Percentiles rank a stretch among this genome's conserved stretches.
Evolutionary conservation across 2,329 filamentous ascomycete genomes (phyloP).

Genomic region (Teratosphaeria viscida): DNA sequence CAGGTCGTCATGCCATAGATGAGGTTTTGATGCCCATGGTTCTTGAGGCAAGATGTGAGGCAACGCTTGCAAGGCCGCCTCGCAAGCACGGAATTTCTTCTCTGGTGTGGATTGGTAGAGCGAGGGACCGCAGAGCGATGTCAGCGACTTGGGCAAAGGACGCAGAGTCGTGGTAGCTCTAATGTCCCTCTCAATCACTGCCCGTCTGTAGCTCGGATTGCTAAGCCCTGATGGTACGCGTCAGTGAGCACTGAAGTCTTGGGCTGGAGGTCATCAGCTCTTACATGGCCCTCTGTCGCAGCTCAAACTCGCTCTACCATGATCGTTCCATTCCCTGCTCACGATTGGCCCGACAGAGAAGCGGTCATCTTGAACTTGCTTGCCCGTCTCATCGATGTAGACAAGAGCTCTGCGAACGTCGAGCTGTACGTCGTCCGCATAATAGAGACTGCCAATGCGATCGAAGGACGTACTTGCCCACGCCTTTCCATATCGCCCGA

Average conservation of each 20-base stretch:
- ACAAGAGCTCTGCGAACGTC: slow-evolving; percentile 5
- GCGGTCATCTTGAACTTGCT: slow-evolving; percentile 11
- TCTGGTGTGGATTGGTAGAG: slow-evolving; percentile 26
- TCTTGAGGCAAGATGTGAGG: slow-evolving; percentile 4
- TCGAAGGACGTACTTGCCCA: slow-evolving; percentile 19
- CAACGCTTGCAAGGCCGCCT: slow-evolving; percentile 14
- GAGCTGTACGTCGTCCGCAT: slow-evolving; percentile 19
- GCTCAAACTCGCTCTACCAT: slow-evolving; percentile 20
- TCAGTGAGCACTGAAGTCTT: slow-evolving; percentile 10
- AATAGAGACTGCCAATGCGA: slow-evolving; percentile 26
- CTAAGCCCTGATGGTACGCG: slow-evolving; percentile 16
- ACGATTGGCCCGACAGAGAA: slow-evolving; percentile 31
- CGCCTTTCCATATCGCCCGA: slow-evolving; percentile 18
- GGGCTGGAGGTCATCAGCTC: slow-evolving; percentile 6
- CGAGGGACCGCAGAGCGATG: slow-evolving; percentile 28
- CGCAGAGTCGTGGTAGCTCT: slow-evolving; percentile 20
- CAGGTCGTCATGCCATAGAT: slow-evolving; percentile 30
- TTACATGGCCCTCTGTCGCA: slow-evolving; percentile 31
- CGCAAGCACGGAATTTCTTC: slow-evolving; percentile 24
- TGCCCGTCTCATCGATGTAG: slow-evolving; percentile 6
- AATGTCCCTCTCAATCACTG: slow-evolving; percentile 26
- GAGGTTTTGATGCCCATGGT: slow-evolving; percentile 4
- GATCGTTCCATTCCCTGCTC: slow-evolving; percentile 24
- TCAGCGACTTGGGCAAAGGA: slow-evolving; percentile 23
- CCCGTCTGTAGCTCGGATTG: slow-evolving; percentile 23